phyloP scores from a whole-genome alignment of 257 asterid genomes.

The Mentha longifolia region DNA sequence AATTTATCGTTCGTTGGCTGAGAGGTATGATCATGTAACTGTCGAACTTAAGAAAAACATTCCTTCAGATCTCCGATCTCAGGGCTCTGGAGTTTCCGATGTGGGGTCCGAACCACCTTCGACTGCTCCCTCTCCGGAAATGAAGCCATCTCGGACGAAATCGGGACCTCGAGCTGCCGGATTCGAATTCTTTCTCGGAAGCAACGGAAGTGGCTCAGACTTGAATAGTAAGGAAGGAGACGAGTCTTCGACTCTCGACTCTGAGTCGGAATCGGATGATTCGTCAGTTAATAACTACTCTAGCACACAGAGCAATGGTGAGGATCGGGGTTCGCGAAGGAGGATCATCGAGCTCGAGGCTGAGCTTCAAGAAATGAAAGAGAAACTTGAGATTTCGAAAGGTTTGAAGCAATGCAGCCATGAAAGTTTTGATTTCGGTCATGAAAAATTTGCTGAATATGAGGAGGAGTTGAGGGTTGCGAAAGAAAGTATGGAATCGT shows the following conservation, averaged over 20 bases:
- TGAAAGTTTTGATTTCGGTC: slow-evolving; percentile 42
- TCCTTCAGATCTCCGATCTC: slow-evolving; percentile 89
- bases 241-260: slow-evolving; percentile 69
- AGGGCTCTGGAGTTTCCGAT: slow-evolving; percentile 83
- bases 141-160: slow-evolving; percentile 45
- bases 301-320: slow-evolving; percentile 48
- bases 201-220: slow-evolving; percentile 60
- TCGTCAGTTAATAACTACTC: slow-evolving; percentile 75
- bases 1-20: slow-evolving; percentile 71
- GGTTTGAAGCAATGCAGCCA: slow-evolving; percentile 31
- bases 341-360: slow-evolving; percentile 62
- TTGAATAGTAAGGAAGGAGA: slow-evolving; percentile 70
- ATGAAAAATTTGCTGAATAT: slow-evolving; percentile 45
- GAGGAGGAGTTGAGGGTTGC: slow-evolving; percentile 69
- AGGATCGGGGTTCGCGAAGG: slow-evolving; percentile 53
- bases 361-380: slow-evolving; percentile 68
- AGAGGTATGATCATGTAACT: slow-evolving; percentile 63
- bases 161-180: slow-evolving; percentile 91
- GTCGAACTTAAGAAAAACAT: slow-evolving; percentile 68
- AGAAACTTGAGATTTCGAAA: slow-evolving; percentile 49
- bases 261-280: slow-evolving; percentile 86
- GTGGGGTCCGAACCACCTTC: slow-evolving; percentile 71
- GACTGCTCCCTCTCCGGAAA: slow-evolving; percentile 54
- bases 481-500: slow-evolving; percentile 51
- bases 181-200: slow-evolving; percentile 71